phyloP scores from a whole-genome alignment of 176 grass and related monocot genomes.

The Tuctoria greenei region DNA sequence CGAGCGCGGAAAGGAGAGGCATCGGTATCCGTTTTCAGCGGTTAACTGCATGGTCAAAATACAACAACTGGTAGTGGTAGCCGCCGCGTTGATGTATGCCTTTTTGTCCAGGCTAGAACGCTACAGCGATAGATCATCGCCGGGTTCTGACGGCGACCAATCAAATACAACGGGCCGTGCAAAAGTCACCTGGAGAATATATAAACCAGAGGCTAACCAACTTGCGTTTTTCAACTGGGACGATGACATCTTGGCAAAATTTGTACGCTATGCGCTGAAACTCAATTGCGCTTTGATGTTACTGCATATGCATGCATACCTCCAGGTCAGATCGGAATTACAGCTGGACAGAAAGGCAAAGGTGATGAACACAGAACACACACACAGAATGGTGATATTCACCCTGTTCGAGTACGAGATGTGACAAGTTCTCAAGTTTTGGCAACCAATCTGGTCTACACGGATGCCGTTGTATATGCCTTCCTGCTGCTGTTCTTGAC shows the following conservation, averaged over 20 bases:
- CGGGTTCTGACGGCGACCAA: neutral
- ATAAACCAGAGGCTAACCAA: neutral
- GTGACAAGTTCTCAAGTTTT: neutral
- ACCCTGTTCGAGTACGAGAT: neutral
- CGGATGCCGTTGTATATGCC: neutral
- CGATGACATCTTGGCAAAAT: neutral
- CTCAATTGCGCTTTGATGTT: neutral
- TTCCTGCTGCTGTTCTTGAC: neutral
- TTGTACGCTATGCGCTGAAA: neutral
- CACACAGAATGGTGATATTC: neutral
- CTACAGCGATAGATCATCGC: neutral
- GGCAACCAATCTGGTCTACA: neutral
- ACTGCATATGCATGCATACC: neutral
- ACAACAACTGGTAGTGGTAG: slow-evolving; percentile 18
- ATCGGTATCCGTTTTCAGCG: neutral
- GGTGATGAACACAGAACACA: neutral
- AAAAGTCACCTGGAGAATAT: slow-evolving; percentile 9
- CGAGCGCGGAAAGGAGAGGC: neutral
- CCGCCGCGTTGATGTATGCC: neutral
- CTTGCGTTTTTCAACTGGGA: neutral
- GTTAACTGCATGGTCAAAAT: slow-evolving; percentile 25
- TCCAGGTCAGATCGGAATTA: neutral
- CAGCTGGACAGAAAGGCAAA: slow-evolving; percentile 41
- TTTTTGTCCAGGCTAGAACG: neutral
- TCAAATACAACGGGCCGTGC: slow-evolving; percentile 29